Evolutionary conservation across 2,329 filamentous ascomycete genomes (phyloP), one percentile per base, ranked within the genome.

Genomic region (Macrophomina phaseolina): DNA sequence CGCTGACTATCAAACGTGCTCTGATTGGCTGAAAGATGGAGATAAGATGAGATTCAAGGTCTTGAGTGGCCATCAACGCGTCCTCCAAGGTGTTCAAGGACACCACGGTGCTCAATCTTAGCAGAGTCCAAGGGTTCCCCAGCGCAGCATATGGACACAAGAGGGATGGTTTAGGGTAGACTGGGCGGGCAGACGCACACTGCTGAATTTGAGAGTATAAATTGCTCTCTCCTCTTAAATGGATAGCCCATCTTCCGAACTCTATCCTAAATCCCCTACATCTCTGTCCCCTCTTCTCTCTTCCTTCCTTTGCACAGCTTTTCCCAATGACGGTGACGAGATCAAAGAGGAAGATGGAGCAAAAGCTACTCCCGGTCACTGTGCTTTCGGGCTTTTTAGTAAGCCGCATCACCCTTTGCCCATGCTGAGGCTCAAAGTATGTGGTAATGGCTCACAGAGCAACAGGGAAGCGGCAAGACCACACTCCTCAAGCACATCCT

Each of bases 401-500:
- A 77, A 66, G 74, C 62, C 8, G 12, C 18, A 5, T 14, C 42
- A 14, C 14, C 12, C 23, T 11, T 42, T 4, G n/a, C 23, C 12
- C 23, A 23, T 23, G 23, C 23, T 23, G 23, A 38, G 6, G 9
- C 45, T 38, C 12, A n/a, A 5, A 23, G 23, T 23, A n/a, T 14
- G 2, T 2, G 12, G 28, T 6, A n/a, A 40, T 45, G 23, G 28
- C 51, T 65, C 4, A 65, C 38, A 56, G 12, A 18, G 7, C 1
- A 2, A 14, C 67, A 89, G 87, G 89, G 89, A 11, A 86, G 88
- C 53, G 90, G 90, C 1, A 92, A 92, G 74, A 91, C 90, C 0
- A 91, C 90, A 0, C 82, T 92, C 0, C 82, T 92, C 0, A 86
- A 90, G 68, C 86, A 91, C 68, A 90, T 92, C 61, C 84, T 92